A percentile compares a stretch with the other conserved stretches of the same genome.
These are phyloP conservation scores for Tricladium varicosporioides DNA, from an alignment of 2,329 filamentous ascomycete species.

Conservation along the genomic window DNA sequence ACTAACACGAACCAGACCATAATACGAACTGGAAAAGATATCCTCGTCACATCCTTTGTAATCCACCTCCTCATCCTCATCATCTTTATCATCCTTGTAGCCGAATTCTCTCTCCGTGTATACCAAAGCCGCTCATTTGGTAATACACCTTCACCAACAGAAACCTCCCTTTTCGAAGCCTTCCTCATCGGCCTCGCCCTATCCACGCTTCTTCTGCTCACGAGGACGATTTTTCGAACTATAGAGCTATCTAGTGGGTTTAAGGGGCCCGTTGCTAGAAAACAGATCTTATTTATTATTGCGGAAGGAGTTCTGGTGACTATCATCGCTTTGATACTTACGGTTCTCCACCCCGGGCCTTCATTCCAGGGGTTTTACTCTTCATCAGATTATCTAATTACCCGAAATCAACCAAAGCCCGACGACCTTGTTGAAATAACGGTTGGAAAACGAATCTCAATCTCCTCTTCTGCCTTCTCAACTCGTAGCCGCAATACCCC, in stretches of 20 bases:
- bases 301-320: conserved; percentile 40
- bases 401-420: not conserved
- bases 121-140: not conserved
- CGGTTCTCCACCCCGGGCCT: conserved; percentile 32
- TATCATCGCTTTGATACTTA: conserved; percentile 21
- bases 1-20: not conserved
- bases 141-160: not conserved
- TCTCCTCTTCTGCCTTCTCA: not conserved
- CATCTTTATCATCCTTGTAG: conserved; percentile 12
- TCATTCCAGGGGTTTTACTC: conserved; percentile 8
- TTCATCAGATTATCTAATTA: not conserved
- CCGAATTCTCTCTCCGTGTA: conserved; percentile 1
- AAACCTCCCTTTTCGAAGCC: conserved; percentile 23
- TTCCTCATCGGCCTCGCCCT: conserved; percentile 53
- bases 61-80: conserved; percentile 34
- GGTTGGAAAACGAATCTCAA: not conserved
- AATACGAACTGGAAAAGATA: conserved; percentile 12
- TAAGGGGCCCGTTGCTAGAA: conserved; percentile 44
- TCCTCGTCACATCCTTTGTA: conserved; percentile 37
- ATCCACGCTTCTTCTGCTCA: conserved; percentile 43
- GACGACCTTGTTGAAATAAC: not conserved
- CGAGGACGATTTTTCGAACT: conserved; percentile 49
- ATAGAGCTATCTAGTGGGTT: conserved; percentile 55
- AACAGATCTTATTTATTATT: conserved; percentile 43
- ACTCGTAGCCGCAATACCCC: not conserved